Conservation (phyloP, 164 flowering plant genomes). For the Annona squamosa region DNA sequence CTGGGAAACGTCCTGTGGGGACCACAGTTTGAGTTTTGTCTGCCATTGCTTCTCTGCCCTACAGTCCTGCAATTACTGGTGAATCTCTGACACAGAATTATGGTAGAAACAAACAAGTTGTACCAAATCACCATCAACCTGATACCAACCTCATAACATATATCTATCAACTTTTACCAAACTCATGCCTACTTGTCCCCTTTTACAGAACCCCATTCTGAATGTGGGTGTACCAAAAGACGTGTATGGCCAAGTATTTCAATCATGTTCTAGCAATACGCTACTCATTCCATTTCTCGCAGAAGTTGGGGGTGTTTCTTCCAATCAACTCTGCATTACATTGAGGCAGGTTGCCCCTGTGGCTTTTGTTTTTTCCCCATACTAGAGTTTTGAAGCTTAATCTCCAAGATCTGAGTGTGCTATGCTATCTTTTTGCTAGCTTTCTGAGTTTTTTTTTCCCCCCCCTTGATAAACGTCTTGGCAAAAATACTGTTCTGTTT, state of each 20-base stretch:
- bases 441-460: too few species aligned
- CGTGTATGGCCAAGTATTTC: background rate
- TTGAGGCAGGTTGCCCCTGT: background rate
- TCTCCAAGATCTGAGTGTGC: background rate
- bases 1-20: background rate
- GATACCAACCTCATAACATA: background rate
- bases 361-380: background rate
- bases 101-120: background rate
- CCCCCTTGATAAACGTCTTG: too few species aligned
- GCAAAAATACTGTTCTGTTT: too few species aligned
- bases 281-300: background rate
- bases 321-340: background rate
- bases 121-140: constrained; percentile 2
- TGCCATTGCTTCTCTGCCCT: background rate
- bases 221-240: background rate
- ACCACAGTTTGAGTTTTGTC: background rate
- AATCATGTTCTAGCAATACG: background rate
- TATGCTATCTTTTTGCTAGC: background rate
- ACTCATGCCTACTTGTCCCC: background rate
- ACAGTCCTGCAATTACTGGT: background rate
- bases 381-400: background rate
- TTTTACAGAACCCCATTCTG: background rate
- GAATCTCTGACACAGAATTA: background rate
- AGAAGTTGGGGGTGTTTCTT: background rate
- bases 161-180: background rate